Conservation (phyloP, 139 green algal species). For the Spirogloea muscicola region DNA sequence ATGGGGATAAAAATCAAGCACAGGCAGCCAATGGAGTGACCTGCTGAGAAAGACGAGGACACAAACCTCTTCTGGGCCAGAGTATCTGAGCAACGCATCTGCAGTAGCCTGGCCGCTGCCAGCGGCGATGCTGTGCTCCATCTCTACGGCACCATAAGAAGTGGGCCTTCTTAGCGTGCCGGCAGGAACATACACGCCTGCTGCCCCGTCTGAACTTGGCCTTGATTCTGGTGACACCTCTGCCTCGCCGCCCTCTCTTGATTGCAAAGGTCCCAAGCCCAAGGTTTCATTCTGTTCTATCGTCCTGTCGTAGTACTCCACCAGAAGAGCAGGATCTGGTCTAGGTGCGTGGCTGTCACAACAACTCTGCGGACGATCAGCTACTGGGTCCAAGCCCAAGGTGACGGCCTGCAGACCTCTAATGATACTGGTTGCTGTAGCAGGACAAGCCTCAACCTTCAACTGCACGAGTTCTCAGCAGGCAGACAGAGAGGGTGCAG, state of each 20-base stretch:
- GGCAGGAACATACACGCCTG: background rate
- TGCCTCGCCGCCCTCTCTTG: background rate
- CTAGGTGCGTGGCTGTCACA: slow-evolving; percentile 13
- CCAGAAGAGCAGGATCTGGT: slow-evolving; percentile 4
- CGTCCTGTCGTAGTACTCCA: slow-evolving; percentile 13
- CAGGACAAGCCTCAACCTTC: too few relatives aligned
- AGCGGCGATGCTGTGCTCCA: background rate
- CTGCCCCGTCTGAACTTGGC: background rate
- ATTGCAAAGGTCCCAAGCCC: background rate
- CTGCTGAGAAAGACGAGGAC: too few relatives aligned
- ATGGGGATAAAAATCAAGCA: too few relatives aligned
- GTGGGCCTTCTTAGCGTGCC: background rate
- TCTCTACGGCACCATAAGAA: slow-evolving; percentile 13
- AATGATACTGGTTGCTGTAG: too few relatives aligned
- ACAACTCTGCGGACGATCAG: slow-evolving; percentile 11
- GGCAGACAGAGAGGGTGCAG: slow-evolving; percentile 5
- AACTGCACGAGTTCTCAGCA: too few relatives aligned
- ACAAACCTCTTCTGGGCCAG: slow-evolving; percentile 45
- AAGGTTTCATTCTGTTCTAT: slow-evolving; percentile 36
- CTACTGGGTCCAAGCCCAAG: too few relatives aligned
- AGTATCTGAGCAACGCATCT: slow-evolving; percentile 40
- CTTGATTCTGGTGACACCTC: background rate
- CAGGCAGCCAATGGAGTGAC: too few relatives aligned
- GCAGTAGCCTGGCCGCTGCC: slow-evolving; percentile 6
- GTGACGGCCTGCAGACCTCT: too few relatives aligned